A percentile compares a stretch with the other conserved stretches of the same genome.
phyloP scores from a whole-genome alignment of 768 basidiomycete genomes.

The Mycena indigotica region DNA sequence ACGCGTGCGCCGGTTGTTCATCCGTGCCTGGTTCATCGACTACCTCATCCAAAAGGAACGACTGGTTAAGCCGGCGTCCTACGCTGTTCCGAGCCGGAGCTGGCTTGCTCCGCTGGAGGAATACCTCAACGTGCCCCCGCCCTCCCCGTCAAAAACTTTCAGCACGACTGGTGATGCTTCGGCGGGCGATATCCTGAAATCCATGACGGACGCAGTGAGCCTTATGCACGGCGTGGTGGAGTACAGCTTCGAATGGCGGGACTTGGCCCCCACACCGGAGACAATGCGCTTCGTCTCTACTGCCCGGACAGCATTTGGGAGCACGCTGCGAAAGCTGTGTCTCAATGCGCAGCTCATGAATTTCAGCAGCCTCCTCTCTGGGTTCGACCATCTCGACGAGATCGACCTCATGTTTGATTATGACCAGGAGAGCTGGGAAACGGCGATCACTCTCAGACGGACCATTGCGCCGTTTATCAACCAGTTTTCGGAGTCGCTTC shows the following conservation, averaged over 20 bases:
- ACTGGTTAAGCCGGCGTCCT: neutral
- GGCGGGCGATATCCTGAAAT: constrained; percentile 20
- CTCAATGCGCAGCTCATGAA: constrained; percentile 29
- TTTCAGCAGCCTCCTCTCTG: constrained; percentile 10
- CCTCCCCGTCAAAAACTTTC: neutral
- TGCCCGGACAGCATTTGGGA: constrained; percentile 27
- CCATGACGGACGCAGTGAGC: constrained; percentile 33
- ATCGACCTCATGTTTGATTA: neutral
- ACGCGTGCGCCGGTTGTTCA: constrained; percentile 33
- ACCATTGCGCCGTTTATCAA: constrained; percentile 34
- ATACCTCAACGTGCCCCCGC: neutral
- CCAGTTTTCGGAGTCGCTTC: constrained; percentile 26
- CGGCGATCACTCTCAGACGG: constrained; percentile 18
- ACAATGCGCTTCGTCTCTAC: constrained; percentile 31
- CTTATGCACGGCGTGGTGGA: constrained; percentile 34
- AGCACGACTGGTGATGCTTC: neutral
- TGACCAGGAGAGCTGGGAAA: constrained; percentile 4
- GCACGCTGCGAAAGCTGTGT: constrained; percentile 33
- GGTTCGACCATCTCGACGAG: constrained; percentile 24
- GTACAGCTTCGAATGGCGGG: constrained; percentile 38
- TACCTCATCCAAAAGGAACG: constrained; percentile 20
- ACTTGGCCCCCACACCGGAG: constrained; percentile 33
- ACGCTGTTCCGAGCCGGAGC: neutral
- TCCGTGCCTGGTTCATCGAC: constrained; percentile 42
- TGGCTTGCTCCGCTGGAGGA: neutral